Base-by-base conservation (phyloP, 2,329 filamentous ascomycete species). In the Fusarium neocosmosporiellum region DNA sequence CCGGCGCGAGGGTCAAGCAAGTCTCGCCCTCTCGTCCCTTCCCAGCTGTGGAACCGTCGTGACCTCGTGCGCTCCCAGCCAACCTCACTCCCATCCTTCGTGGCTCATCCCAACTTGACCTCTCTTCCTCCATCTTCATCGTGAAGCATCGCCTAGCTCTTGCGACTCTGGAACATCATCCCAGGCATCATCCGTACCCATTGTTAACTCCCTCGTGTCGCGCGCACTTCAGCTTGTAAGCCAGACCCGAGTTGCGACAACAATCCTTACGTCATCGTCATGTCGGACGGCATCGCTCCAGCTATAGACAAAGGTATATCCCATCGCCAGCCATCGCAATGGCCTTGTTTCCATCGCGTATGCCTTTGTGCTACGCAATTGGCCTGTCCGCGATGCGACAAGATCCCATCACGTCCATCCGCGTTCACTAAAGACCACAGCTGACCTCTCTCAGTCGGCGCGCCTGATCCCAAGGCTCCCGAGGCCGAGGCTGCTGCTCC, bases 301-400 rank as follows among this genome's bases (percentile, higher is more conserved):
- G 79, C 80, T 70, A 75, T 81, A 75, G 80, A 80, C 75, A 81
- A 80, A 82, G 80, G 80, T 82, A 79, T 69, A 65, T 59, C 63
- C 58, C 66, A 66, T 78, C 69, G 54, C 53, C 27, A 66, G 41
- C 59, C 62, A 67, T 73, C 66, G 59, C 55, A 72, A 63, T 65
- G 62, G 63, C 50, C 48, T 43, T 31, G 7, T 20, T 50, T 50
- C 14, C 46, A 64, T 65, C 63, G 59, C 48, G 33, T 55, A n/a
- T 27, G 33, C 24, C 36, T 27, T n/a, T 20, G 34, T 55, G 20
- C 53, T 50, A 16, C 27, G 41, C 68, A 74, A 78, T 78, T 78
- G 73, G 7, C 33, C 36, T 41, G 27, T 55, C 48, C 16, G 66
- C 63, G 48, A 65, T 72, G 34, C 29, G 48, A 11, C 57, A 33